Evolutionary conservation across 345 rosid species (phyloP), one percentile per base, ranked within the genome.

Genomic region (Ceriops tagal): DNA sequence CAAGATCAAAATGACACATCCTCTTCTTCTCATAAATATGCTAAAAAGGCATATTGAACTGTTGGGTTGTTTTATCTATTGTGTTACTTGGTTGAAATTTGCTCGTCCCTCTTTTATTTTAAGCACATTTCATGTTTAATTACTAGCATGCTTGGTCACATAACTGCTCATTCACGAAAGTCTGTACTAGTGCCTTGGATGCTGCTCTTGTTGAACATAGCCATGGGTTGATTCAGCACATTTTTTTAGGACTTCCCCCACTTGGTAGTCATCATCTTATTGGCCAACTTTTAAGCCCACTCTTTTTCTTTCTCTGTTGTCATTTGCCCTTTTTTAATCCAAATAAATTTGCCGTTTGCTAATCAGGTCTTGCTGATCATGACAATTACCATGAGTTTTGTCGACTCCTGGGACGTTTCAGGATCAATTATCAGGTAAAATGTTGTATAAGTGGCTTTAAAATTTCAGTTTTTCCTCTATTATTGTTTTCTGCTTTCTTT

Each of bases 311-410:
- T 56, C 67, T 51, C 6, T 61, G 32, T 55, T 28, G 31, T 58
- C 47, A 47, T 73, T 53, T 62, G 27, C 56, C 75, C 16, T 53
- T 22, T 28, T 28, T 39, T 66, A 26, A 39, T 73, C 32, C 49
- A 43, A 56, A 56, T 24, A 56, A 56, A 26, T 65, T 19, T 43
- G 8, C 71, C 65, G 37, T 47, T 56, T 82, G 66, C 51, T 62
- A 34, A 71, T 78, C 79, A 96, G 99, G 99, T 76, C 99, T 96
- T 82, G 91, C 96, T 74, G 99, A 96, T 87, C 99, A 96, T 83
- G 99, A 96, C 76, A 96, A 92, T 80, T 96, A 96, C 80, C 99
- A 96, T 81, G 99, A 87, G 74, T 96, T 81, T 75, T 96, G 99
- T 80, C 98, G 98, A 70, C 97, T 96, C 75, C 95, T 96, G 60